These are phyloP conservation scores for Zymoseptoria tritici DNA, from an alignment of 2,329 filamentous ascomycete genomes.

Conservation along the genomic window DNA sequence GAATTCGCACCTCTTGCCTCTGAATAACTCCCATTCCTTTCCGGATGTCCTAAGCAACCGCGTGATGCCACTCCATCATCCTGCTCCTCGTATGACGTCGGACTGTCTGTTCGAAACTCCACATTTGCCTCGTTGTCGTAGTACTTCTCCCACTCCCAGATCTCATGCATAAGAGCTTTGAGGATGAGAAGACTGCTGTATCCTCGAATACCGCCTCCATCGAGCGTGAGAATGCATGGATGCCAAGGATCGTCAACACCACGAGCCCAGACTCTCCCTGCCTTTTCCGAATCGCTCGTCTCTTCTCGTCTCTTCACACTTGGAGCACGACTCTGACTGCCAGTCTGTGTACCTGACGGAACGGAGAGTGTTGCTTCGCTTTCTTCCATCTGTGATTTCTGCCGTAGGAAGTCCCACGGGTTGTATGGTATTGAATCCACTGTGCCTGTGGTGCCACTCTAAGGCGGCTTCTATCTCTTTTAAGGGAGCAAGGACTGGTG, in stretches of 20 bases:
- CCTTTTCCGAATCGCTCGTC: conserved; percentile 33
- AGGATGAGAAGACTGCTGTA: conserved; percentile 45
- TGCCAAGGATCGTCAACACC: conserved; percentile 41
- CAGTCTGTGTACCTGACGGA: conserved; percentile 10
- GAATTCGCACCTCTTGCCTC: neutral
- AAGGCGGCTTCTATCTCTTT: conserved; percentile 1
- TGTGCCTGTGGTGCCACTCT: conserved; percentile 15
- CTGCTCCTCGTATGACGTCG: conserved; percentile 13
- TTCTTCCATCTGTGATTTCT: conserved; percentile 15
- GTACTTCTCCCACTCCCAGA: conserved; percentile 39
- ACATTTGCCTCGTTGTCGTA: conserved; percentile 21
- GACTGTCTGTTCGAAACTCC: conserved; percentile 14
- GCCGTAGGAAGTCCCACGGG: conserved; percentile 27
- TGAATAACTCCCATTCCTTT: neutral
- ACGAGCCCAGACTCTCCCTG: conserved; percentile 38
- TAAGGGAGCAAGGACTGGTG: neutral
- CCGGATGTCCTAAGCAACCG: conserved; percentile 6
- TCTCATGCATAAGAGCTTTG: conserved; percentile 42
- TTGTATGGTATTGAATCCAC: conserved; percentile 29
- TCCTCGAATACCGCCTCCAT: conserved; percentile 46
- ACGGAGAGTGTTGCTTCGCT: conserved; percentile 16
- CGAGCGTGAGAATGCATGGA: conserved; percentile 41
- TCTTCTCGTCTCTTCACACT: conserved; percentile 24
- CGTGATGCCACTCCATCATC: conserved; percentile 10
- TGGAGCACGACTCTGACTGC: conserved; percentile 21